Base-by-base conservation (phyloP, 805 yeast genomes). In the Candida boidinii region DNA sequence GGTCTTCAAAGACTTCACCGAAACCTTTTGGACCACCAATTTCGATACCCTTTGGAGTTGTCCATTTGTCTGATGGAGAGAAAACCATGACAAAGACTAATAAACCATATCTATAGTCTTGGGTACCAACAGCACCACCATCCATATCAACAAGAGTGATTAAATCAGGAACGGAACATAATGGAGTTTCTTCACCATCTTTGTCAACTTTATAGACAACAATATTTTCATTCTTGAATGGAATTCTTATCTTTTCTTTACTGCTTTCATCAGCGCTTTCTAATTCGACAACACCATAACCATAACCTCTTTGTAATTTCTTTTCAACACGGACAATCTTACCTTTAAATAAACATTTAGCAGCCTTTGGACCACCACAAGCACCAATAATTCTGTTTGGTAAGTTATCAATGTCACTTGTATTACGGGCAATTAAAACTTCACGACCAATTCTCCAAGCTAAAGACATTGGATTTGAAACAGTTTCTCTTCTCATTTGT, bases 211-310 rank as follows among this genome's bases (percentile, higher is more conserved):
- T 50, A 18, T 63, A 62, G 23, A 48, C 47, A n/a, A 22, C n/a
- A 16, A 67, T 60, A 44, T 67, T 67, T 40, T 68, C 73, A 41
- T 68, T 67, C 46, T 67, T 64, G 59, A 67, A 68, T 20, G 72
- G 71, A 29, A 67, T 66, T n/a, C 41, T 39, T 49, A 60, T 36
- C 16, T 33, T 29, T 16, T 36, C 39, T 15, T 28, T 33, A 13
- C 25, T 31, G 5, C 26, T 28, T n/a, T 34, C 34, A n/a, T 28
- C 28, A n/a, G n/a, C n/a, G n/a, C n/a, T n/a, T 26, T 39, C 33
- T n/a, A 39, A 37, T 4, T 45, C 38, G 15, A 62, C 64, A 30
- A 58, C 61, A 15, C 69, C 69, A 39, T 54, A 61, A 6, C 53
- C 52, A 39, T 63, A 64, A 8, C 67, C 67, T 34, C 57, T 60